Conservation (phyloP, 2,329 filamentous ascomycete species). For the Cylindrodendrum hubeiense region DNA sequence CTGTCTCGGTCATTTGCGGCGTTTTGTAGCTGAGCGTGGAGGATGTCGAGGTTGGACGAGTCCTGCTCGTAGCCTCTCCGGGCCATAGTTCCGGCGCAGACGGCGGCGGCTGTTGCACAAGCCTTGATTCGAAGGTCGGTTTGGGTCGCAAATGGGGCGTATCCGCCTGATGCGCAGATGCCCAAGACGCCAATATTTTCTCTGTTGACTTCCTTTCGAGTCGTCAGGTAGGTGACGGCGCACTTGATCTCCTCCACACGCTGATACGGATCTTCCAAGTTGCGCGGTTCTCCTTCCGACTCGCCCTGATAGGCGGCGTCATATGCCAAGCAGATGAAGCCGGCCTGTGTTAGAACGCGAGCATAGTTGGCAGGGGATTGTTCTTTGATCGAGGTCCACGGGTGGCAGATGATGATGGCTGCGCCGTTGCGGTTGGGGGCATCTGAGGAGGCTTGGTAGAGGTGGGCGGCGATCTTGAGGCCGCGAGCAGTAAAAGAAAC, state of each 20-base stretch:
- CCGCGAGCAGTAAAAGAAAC: too few relatives aligned
- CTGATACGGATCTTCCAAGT: slow-evolving; percentile 55
- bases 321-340: slow-evolving; percentile 51
- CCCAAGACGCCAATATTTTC: slow-evolving; percentile 44
- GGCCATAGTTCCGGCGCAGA: slow-evolving; percentile 46
- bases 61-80: slow-evolving; percentile 32
- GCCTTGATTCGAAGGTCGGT: slow-evolving; percentile 52
- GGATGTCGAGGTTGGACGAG: slow-evolving; percentile 9
- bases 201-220: slow-evolving; percentile 42
- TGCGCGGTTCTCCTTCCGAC: slow-evolving; percentile 48
- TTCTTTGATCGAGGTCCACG: slow-evolving; percentile 51
- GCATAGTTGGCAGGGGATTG: slow-evolving; percentile 52
- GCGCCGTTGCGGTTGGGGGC: slow-evolving; percentile 1
- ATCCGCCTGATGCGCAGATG: slow-evolving; percentile 54
- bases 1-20: slow-evolving; percentile 18
- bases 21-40: slow-evolving; percentile 7
- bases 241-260: slow-evolving; percentile 52
- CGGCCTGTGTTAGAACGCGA: slow-evolving; percentile 41
- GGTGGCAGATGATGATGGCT: slow-evolving; percentile 47
- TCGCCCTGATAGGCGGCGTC: slow-evolving; percentile 56
- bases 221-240: slow-evolving; percentile 50
- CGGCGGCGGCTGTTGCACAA: slow-evolving; percentile 46
- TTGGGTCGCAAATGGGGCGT: slow-evolving; percentile 50
- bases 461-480: background rate
- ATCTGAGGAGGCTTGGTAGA: background rate